These are phyloP conservation scores for Saccharomycopsis babjevae DNA, from an alignment of 805 yeast genomes.

Conservation along the genomic window DNA sequence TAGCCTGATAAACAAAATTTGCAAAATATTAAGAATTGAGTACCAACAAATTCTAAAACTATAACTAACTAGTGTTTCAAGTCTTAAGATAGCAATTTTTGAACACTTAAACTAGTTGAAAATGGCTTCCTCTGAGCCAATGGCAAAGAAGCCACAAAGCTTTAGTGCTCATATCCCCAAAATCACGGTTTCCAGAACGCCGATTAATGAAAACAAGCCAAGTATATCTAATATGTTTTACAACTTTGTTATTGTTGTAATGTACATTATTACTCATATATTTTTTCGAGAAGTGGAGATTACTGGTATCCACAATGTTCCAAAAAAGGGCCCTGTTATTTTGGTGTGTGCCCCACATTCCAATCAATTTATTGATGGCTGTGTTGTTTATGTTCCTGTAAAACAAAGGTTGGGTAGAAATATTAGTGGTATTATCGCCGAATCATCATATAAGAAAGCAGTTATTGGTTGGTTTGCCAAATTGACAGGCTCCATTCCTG, in stretches of 20 bases:
- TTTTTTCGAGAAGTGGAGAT: slow-evolving; percentile 70
- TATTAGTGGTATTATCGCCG: slow-evolving; percentile 46
- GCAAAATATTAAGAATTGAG: too few relatives aligned
- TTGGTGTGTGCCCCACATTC: slow-evolving; percentile 97
- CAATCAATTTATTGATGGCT: slow-evolving; percentile 64
- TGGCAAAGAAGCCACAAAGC: not conserved
- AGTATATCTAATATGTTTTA: slow-evolving; percentile 15
- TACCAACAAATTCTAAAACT: not conserved
- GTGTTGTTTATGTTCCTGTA: slow-evolving; percentile 14
- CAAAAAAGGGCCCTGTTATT: slow-evolving; percentile 70
- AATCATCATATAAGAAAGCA: slow-evolving; percentile 48
- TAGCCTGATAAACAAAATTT: too few relatives aligned
- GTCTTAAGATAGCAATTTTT: not conserved
- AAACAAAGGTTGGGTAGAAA: slow-evolving; percentile 15
- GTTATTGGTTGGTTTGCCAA: slow-evolving; percentile 71
- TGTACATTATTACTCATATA: slow-evolving; percentile 21
- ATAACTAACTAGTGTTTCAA: not conserved
- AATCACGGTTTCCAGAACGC: slow-evolving; percentile 19
- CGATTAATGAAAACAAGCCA: slow-evolving; percentile 5
- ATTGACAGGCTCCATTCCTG: slow-evolving; percentile 74
- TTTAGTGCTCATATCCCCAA: slow-evolving; percentile 7
- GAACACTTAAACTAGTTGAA: not conserved
- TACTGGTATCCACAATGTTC: slow-evolving; percentile 55
- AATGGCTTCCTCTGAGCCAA: not conserved
- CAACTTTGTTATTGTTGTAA: slow-evolving; percentile 17